Evolutionary conservation across 495 filamentous ascomycete genomes (phyloP), one percentile per base, ranked within the genome.

Genomic region (Xylaria scruposa): DNA sequence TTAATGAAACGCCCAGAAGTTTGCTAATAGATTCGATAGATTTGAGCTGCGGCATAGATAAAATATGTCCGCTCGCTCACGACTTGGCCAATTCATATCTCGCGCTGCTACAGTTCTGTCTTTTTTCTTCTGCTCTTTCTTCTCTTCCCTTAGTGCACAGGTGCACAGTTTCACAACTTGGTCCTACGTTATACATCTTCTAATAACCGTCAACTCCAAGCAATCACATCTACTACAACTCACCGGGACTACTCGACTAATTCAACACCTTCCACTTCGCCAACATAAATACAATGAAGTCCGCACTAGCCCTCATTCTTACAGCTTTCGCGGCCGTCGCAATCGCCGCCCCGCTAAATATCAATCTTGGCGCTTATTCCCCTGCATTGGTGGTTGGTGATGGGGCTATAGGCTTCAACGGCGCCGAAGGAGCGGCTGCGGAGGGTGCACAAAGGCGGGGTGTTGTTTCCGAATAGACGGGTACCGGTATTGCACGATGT

Each of bases 291-390:
- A 65, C 63, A 72, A 77, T 77, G 76, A 77, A 76, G 66, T 74
- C 73, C n/a, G 24, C 64, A 53, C 54, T 78, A 49, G 54, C 73
- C 21, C 36, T 77, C 17, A 24, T 75, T 56, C 47, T 82, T 17
- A 73, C 75, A 29, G 40, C 71, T 1, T 47, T 75, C 29, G 15
- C 72, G 21, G 67, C 72, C 21, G 42, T 77, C 31, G 67, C 74
- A 54, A 65, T 70, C 53, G 76, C 83, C 58, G 75, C 83, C 66
- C 87, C 86, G 12, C 79, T 88, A 6, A 88, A 88, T 80, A 88
- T 88, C 82, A 88, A 88, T 80, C 80, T 88, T 36, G 87, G 85
- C 24, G 86, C 87, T n/a, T 88, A 87, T 75, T 88, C 86, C 13
- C 87, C 86, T 17, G 87, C 87, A 40, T 69, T 88, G 77, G 87